Base-by-base conservation (phyloP, 768 basidiomycete species). In the Heimioporus sp. region DNA sequence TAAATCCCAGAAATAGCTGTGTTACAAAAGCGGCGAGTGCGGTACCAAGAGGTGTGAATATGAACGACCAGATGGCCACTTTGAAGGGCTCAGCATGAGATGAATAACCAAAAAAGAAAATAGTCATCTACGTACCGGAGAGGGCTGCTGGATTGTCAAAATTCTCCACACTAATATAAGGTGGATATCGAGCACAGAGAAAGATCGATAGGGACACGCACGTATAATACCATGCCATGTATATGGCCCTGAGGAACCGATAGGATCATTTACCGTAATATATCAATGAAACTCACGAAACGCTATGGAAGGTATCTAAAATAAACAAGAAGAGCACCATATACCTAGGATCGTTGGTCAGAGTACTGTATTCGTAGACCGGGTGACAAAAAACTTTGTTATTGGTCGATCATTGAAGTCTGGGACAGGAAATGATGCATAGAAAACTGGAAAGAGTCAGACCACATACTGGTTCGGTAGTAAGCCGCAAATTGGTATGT, bases 21-120 rank as follows among this genome's bases (percentile, higher is more conserved):
- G 80, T 78, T 21, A 80, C 66, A 17, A 80, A 58, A 0, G 79
- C 80, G 16, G 76, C 72, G 3, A 77, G 58, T 2, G 78, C 66
- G 6, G 73, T 78, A 9, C 74, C 77, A 19, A 74, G 63, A 5
- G 80, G 75, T 0, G 79, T 80, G 51, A 81, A 78, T 4, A 75
- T 73, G 36, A 78, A 75, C 2, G 75, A 74, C 79, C 80, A 81
- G 21, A 64, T 65, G 42, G 72, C 70, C 35, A 63, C 76, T 78
- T 57, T 3, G 44, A 4, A 9, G 20, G 4, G 4, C 15, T 57
- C 16, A 52, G 35, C 8, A 44, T 5, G 2, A 11, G 32, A 10
- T 7, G 6, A 39, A 46, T 20, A 7, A 8, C 2, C 11, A 2
- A 21, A 9, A n/a, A n/a, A n/a, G n/a, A n/a, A n/a, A 16, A 49